Base-by-base conservation (phyloP, 805 yeast genomes). In the Candida michaelii region DNA sequence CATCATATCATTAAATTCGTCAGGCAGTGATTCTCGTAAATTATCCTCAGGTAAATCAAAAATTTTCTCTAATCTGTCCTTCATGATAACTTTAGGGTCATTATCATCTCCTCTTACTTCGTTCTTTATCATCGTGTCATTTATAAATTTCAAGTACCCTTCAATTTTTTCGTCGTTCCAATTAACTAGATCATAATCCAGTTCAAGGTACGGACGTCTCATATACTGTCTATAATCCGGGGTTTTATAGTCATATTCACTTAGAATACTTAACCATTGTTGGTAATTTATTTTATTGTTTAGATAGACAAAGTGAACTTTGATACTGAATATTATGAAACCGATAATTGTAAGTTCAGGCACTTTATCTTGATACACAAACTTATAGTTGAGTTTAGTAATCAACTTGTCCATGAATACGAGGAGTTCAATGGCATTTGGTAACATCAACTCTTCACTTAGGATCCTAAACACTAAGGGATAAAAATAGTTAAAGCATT, bases 91-190 rank as follows among this genome's bases (percentile, higher is more conserved):
- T 21, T 55, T 50, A 19, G 49, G 50, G n/a, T 39, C 36, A 27
- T 43, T 38, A 4, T 24, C 18, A n/a, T 38, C 16, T 2, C 31
- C 30, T n/a, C 17, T 17, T 4, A 36, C 38, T 21, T 34, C 38
- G 19, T 36, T 42, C 3, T 11, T 58, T 2, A 66, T 49, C 11
- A 69, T 38, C 29, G 56, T 58, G 8, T 66, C 66, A 39, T 68
- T 61, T 39, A 76, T 68, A 80, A 84, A 77, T 16, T 71, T 63
- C 19, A 81, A 56, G 56, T 80, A 84, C 19, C 65, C 57, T 3
- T 67, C 66, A 2, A 73, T 65, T 42, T 74, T 65, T 2, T 54
- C 52, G n/a, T 72, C 71, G 31, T 69, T 62, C 83, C 88, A 79
- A 11, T 59, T 55, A 9, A 69, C 38, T 3, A 81, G 52, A 12